Evolutionary conservation across 768 basidiomycete genomes (phyloP).

Genomic region (Tulasnella sp.): DNA sequence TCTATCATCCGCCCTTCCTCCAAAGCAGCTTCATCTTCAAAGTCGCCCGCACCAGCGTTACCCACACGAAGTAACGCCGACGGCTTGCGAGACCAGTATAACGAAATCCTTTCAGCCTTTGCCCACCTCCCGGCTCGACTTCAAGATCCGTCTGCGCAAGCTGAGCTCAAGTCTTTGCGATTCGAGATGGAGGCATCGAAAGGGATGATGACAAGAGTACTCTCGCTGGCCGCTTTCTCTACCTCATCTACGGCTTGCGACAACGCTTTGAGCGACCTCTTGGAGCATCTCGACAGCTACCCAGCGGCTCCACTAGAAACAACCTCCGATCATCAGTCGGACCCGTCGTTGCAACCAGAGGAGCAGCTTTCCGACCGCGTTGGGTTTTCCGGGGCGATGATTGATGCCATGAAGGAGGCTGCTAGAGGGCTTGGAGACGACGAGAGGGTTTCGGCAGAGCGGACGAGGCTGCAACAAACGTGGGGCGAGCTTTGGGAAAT

Average conservation of each 20-base stretch:
- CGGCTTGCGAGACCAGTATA: conserved; percentile 39
- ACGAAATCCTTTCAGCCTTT: conserved; percentile 35
- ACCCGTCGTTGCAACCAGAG: conserved; percentile 39
- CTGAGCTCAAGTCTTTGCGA: conserved; percentile 52
- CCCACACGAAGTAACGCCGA: conserved; percentile 40
- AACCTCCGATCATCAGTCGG: conserved; percentile 38
- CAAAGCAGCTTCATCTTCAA: neutral
- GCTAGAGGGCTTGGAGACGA: conserved; percentile 43
- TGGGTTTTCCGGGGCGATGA: conserved; percentile 43
- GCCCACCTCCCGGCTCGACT: conserved; percentile 35
- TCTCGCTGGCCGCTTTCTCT: conserved; percentile 44
- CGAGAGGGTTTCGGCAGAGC: conserved; percentile 46
- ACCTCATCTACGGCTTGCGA: conserved; percentile 48
- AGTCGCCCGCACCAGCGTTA: conserved; percentile 24
- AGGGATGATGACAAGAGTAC: conserved; percentile 39
- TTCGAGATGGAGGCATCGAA: conserved; percentile 44
- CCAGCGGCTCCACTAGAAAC: conserved; percentile 40
- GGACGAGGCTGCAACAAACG: conserved; percentile 58
- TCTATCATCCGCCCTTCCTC: conserved; percentile 36
- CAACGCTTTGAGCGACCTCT: conserved; percentile 64
- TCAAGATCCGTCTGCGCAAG: conserved; percentile 32
- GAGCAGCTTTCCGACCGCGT: conserved; percentile 56
- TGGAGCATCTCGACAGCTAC: conserved; percentile 80
- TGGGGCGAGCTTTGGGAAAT: conserved; percentile 76
- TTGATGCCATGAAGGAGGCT: conserved; percentile 37